A percentile compares a stretch with the other conserved stretches of the same genome.
phyloP scores from a whole-genome alignment of 2,329 filamentous ascomycete genomes.

The Ilyonectria sp. region DNA sequence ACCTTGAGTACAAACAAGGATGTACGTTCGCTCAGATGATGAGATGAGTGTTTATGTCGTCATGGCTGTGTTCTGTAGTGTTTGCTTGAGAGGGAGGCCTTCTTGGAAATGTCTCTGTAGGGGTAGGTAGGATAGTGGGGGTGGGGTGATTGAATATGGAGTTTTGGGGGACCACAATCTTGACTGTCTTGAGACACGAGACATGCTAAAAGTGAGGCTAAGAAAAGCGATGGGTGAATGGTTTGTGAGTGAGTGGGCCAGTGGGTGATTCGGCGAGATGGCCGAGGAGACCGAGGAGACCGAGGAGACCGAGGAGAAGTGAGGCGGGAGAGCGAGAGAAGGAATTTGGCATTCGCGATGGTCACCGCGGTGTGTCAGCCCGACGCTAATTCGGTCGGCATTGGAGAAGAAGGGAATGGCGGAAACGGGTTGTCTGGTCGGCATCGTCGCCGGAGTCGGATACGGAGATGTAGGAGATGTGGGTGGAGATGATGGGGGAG shows the following conservation, averaged over 20 bases:
- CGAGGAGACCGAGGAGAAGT: background rate
- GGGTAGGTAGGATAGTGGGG: background rate
- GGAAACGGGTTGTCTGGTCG: constrained; percentile 18
- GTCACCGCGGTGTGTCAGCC: constrained; percentile 29
- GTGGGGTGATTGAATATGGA: background rate
- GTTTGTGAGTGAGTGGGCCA: background rate
- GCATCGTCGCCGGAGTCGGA: constrained; percentile 10
- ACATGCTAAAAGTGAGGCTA: constrained; percentile 1
- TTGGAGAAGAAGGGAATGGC: background rate
- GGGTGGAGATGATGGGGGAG: constrained; percentile 1
- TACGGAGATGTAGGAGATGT: constrained; percentile 6
- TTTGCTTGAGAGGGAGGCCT: background rate
- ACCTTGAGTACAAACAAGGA: constrained; percentile 24
- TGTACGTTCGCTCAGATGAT: constrained; percentile 19
- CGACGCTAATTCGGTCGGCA: background rate
- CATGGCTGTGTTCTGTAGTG: background rate
- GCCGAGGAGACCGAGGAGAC: constrained; percentile 17
- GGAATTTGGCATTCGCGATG: constrained; percentile 6
- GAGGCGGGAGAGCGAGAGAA: constrained; percentile 8
- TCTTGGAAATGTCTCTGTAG: background rate
- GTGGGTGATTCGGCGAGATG: constrained; percentile 27
- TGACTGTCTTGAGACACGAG: background rate
- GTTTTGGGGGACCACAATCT: background rate
- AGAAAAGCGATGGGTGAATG: background rate
- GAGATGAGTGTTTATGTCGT: constrained; percentile 1